Evolutionary conservation across 331 rosid species (phyloP), one percentile per base, ranked within the genome.

Genomic region (Cydonia oblonga): DNA sequence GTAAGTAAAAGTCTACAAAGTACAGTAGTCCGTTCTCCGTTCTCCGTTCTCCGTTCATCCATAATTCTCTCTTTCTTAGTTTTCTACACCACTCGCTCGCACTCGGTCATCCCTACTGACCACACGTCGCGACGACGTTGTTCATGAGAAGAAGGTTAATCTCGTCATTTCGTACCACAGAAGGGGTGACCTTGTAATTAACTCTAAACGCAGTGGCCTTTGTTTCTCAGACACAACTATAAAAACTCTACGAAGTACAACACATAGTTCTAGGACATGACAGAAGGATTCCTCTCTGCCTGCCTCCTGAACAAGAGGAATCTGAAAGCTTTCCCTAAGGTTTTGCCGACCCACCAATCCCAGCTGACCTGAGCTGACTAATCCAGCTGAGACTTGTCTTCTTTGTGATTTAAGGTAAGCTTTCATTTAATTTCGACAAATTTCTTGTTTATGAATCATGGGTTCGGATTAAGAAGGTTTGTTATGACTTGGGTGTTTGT

Each of bases 161-260:
- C 2, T 67, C 59, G 82, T 61, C 75, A 58, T 33, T 56, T 2
- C 24, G 19, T 3, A 22, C 30, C 28, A 18, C 29, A 14, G 7
- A 13, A n/a, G 64, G 76, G 76, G 81, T 6, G 32, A 1, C 6
- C 1, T 1, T 22, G 84, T 76, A 52, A 76, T 67, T 76, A 44
- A 7, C 1, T 0, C 7, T 0, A 51, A 62, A 1, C 4, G 0
- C 20, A n/a, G 57, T 77, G 73, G 73, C 40, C 30, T 1, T 32
- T 6, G 35, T 32, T 76, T 19, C 19, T 46, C 25, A 38, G 23
- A 32, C 7, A 3, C 24, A 42, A 23, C 63, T 46, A 70, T 52
- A 65, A 19, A 56, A 14, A 9, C 0, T 19, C 44, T 9, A 23
- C 52, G 0, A 4, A 20, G 71, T 32, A 25, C 74, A n/a, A 1